Evolutionary conservation across 1,284 basidiomycete species (phyloP), one percentile per base, ranked within the genome.

Genomic region (Irpex sp.): DNA sequence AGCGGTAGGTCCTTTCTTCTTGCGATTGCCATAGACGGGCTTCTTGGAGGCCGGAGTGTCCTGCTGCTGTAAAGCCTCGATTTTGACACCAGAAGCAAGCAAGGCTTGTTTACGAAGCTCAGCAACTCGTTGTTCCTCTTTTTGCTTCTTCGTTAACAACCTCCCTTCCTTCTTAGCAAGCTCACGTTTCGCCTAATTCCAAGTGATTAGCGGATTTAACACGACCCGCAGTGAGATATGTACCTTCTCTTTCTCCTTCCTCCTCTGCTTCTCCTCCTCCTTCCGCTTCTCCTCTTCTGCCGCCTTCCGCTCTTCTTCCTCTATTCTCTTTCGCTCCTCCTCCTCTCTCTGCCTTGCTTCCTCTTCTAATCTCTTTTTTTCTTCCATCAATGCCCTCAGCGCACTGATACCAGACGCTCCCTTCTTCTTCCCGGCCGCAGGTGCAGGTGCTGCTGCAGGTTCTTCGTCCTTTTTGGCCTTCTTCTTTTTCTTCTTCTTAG

Each of bases 61-160:
- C 62, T 79, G 70, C 66, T 84, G 81, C 62, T 83, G 88, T 49
- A 98, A 80, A 63, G 93, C 97, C 68, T 96, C 95, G 66, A 99
- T 90, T 69, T 92, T 89, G 62, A 94, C 92, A 57, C 95, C 95
- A 35, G 93, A 93, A 21, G 90, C 88, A 58, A 99, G 83, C 63
- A 99, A 84, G 3, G 97, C 97, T 76, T 97, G 88, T 76, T 91
- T 93, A 62, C 96, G 88, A 43, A 94, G 87, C 75, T 98, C 96
- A 6, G 95, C 96, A 64, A 90, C 92, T 15, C 92, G 92, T 69
- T 87, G 90, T 75, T 98, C 96, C 71, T 94, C 93, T 78, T 96
- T 98, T 76, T 99, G 96, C 78, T 97, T 98, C 74, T 95, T 94
- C 5, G 95, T 97, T 55, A 98, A 83, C 36, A 95, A 79, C 61